Base-by-base conservation (phyloP, 441 rosid species). In the Erysimum cheiri region DNA sequence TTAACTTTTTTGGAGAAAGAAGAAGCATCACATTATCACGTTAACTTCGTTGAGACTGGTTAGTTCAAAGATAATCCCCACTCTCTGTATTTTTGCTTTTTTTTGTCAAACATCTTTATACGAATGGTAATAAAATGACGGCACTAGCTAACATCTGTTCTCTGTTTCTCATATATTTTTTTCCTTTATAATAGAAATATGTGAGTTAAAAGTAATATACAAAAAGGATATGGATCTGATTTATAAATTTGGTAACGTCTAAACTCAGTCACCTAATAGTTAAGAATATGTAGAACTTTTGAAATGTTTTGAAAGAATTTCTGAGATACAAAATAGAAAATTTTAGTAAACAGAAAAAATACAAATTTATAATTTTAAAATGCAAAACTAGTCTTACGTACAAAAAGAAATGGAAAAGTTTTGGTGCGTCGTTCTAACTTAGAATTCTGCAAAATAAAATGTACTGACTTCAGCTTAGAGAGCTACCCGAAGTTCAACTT, bases 21-120 rank as follows among this genome's bases (percentile, higher is more conserved):
- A 13, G 41, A 43, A 41, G 19, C 69, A 54, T 71, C 50, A 3
- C 8, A 17, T n/a, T 13, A 24, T 22, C 32, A 11, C 33, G 31
- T 46, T 62, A 52, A 11, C 28, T 50, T 43, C 44, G 2, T 50
- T 32, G 43, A 60, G 33, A n/a, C 31, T 52, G 69, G 61, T 71
- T 61, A n/a, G 75, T 52, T 49, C 29, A 52, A 32, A 31, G 53
- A 43, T 32, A 52, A 49, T 50, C 8, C 8, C 6, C 28, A 50
- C 28, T 44, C 29, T 62, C 28, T 48, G 26, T 17, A 46, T n/a
- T 31, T 58, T 19, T 29, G 13, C 28, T 19, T 31, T 26, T 67
- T 44, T 8, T 29, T 40, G 44, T 40, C 44, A 40, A 40, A 40
- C 44, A 40, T 31, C 3, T 6, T 5, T 5, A 31, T 31, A 6